These are phyloP conservation scores for Rhizoclosmatium globosum DNA, from an alignment of 192 early-diverging fungal genomes.

Conservation along the genomic window DNA sequence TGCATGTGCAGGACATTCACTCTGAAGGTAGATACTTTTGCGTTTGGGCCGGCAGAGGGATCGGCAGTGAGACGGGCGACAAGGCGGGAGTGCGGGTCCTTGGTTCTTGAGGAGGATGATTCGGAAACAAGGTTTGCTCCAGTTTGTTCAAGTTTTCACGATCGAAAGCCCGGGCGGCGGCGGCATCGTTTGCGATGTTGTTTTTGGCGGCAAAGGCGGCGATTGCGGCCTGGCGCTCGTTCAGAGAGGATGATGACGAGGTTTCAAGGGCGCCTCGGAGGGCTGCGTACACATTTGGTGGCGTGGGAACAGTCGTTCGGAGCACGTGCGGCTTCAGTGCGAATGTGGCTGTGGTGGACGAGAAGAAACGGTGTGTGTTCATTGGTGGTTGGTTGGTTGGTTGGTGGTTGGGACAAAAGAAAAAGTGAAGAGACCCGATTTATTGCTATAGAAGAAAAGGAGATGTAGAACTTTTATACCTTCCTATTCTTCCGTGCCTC, in stretches of 20 bases:
- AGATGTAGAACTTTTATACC: too few species aligned
- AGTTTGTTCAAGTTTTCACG: neutral
- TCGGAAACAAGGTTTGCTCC: neutral
- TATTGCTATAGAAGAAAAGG: too few species aligned
- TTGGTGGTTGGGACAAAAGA: neutral
- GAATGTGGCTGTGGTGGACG: neutral
- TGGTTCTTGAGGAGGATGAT: neutral
- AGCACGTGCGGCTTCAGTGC: conserved; percentile 2
- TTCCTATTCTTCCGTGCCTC: too few species aligned
- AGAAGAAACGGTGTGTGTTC: conserved; percentile 14
- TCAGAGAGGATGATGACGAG: neutral
- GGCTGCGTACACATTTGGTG: conserved; percentile 23
- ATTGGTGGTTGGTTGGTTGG: neutral
- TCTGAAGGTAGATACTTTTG: conserved; percentile 39
- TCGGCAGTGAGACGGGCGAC: conserved; percentile 43
- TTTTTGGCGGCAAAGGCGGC: neutral
- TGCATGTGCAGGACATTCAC: conserved; percentile 50
- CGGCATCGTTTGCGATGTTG: neutral
- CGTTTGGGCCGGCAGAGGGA: conserved; percentile 46
- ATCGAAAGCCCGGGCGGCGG: neutral
- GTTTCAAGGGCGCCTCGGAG: neutral
- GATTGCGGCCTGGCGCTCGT: neutral
- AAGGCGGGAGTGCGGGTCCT: conserved; percentile 41
- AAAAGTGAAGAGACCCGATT: too few species aligned
- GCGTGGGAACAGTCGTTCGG: conserved; percentile 2